A percentile compares a stretch with the other conserved stretches of the same genome.
phyloP scores from a whole-genome alignment of 306 rosid genomes.

The Morella rubra region DNA sequence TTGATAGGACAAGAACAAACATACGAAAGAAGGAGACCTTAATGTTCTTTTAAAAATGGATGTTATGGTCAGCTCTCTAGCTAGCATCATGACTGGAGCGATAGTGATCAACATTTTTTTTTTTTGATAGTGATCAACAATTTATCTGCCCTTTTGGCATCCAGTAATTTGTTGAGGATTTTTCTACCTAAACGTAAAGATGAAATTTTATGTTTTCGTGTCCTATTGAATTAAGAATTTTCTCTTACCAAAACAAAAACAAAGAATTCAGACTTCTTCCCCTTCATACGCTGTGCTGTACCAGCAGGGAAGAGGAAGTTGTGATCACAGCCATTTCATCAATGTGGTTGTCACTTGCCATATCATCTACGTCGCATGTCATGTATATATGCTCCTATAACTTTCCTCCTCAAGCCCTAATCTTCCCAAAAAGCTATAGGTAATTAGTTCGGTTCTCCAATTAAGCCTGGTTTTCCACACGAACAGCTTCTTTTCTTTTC shows the following conservation, averaged over 20 bases:
- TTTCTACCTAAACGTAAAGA: neutral
- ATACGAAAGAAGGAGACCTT: no score
- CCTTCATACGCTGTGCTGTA: slow-evolving; percentile 48
- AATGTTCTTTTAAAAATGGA: no score
- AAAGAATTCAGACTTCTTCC: slow-evolving; percentile 21
- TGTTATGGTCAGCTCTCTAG: no score
- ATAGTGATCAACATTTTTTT: no score
- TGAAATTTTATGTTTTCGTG: neutral
- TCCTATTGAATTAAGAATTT: no score
- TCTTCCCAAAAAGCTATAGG: slow-evolving; percentile 21
- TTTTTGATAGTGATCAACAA: no score
- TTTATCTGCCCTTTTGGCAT: no score
- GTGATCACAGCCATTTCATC: slow-evolving; percentile 43
- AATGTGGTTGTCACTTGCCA: slow-evolving; percentile 1
- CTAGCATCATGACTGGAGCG: no score
- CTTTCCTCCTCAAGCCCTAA: slow-evolving; percentile 27
- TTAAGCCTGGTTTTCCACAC: slow-evolving; percentile 32
- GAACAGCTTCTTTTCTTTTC: slow-evolving; percentile 36
- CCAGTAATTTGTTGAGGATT: no score
- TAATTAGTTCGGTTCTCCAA: neutral
- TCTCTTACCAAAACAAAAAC: no score
- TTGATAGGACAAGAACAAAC: no score
- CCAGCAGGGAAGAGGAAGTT: slow-evolving; percentile 28
- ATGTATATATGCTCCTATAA: slow-evolving; percentile 28
- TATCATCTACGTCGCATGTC: slow-evolving; percentile 20